Conservation (phyloP, 1,139 yeast species). For the Lodderomyces pseudojiufengensis region DNA sequence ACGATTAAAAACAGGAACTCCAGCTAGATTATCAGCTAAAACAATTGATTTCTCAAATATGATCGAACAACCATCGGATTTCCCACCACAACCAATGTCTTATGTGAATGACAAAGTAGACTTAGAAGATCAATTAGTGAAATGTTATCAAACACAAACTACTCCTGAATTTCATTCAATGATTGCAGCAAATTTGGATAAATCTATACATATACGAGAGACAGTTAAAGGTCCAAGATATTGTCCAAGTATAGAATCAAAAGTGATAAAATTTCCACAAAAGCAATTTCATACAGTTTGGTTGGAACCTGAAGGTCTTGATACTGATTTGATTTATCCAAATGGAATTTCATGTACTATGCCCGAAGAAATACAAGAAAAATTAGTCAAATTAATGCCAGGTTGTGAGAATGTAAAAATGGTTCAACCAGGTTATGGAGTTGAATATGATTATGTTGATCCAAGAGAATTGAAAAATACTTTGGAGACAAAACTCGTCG, state of each 20-base stretch:
- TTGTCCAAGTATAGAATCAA: conserved; percentile 95
- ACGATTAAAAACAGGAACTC: conserved; percentile 94
- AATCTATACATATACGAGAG: conserved; percentile 87
- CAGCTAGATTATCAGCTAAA: conserved; percentile 75
- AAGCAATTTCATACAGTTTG: conserved; percentile 78
- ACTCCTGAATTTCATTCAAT: conserved; percentile 71
- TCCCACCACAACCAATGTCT: conserved; percentile 86
- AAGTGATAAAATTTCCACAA: conserved; percentile 74
- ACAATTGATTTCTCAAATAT: conserved; percentile 66
- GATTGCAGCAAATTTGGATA: conserved; percentile 65
- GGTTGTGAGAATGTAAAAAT: conserved; percentile 87
- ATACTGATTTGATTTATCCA: conserved; percentile 83
- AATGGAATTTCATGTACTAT: conserved; percentile 95
- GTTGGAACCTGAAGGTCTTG: conserved; percentile 95
- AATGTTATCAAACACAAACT: conserved; percentile 78
- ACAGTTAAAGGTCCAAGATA: conserved; percentile 96
- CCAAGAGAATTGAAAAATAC: conserved; percentile 81
- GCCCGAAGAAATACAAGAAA: conserved; percentile 88
- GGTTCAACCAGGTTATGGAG: conserved; percentile 97
- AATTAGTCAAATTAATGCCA: conserved; percentile 71
- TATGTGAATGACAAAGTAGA: conserved; percentile 67
- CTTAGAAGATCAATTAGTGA: conserved; percentile 53
- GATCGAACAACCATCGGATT: conserved; percentile 71
- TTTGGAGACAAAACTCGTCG: conserved; percentile 74
- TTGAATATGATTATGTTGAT: conserved; percentile 93